These are phyloP conservation scores for Endotrypanum monterogeii DNA, from an alignment of 208 protist species.

Conservation along the genomic window DNA sequence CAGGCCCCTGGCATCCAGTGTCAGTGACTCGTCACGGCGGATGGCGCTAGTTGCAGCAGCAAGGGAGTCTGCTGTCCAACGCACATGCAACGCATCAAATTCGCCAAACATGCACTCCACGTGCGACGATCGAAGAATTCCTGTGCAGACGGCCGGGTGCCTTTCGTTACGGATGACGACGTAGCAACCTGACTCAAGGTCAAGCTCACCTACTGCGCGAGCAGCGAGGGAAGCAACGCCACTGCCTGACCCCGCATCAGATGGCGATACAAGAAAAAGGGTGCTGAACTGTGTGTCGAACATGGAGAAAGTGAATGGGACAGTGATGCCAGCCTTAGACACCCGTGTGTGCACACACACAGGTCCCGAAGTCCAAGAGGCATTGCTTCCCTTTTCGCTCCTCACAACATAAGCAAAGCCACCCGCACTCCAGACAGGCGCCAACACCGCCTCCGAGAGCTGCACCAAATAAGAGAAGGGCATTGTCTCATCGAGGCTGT, in stretches of 20 bases:
- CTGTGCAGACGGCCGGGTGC: background rate
- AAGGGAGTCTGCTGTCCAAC: slow-evolving; percentile 22
- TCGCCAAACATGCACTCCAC: slow-evolving; percentile 12
- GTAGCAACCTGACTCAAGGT: slow-evolving; percentile 21
- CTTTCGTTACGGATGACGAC: background rate
- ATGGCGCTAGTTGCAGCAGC: background rate
- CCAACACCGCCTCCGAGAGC: slow-evolving; percentile 28
- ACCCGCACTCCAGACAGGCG: slow-evolving; percentile 25
- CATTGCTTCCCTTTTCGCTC: background rate
- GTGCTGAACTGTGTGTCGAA: slow-evolving; percentile 31
- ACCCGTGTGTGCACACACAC: slow-evolving; percentile 27
- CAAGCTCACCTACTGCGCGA: slow-evolving; percentile 7
- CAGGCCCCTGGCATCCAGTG: slow-evolving; percentile 1
- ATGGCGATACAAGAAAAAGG: slow-evolving; percentile 11
- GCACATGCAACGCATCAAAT: slow-evolving; percentile 6
- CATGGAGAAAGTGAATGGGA: slow-evolving; percentile 29
- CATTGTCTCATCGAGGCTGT: background rate
- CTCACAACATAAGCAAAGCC: slow-evolving; percentile 19
- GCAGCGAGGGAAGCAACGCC: background rate
- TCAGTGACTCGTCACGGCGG: background rate
- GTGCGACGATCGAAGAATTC: slow-evolving; percentile 5
- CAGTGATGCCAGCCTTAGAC: background rate
- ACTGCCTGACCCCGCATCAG: background rate
- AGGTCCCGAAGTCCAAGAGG: background rate
- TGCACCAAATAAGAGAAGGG: slow-evolving; percentile 10